phyloP scores from a whole-genome alignment of 2,329 filamentous ascomycete species.

The Fusarium pseudocircinatum region DNA sequence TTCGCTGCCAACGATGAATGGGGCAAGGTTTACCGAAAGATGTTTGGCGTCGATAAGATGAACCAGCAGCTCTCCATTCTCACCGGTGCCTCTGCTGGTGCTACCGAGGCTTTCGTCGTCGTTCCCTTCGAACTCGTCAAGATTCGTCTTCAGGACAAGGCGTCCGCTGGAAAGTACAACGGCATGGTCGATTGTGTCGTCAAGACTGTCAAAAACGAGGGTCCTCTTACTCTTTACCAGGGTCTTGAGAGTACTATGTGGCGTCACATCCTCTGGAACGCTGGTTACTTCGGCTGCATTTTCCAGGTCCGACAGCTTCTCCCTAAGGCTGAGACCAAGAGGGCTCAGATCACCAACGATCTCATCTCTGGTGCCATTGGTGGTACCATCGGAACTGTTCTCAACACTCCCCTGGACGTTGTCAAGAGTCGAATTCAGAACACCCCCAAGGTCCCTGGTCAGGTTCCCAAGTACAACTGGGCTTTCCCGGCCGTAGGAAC shows the following conservation, averaged over 20 bases:
- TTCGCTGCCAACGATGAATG: constrained; percentile 99
- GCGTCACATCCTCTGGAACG: constrained; percentile 91
- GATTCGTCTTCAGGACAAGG: constrained; percentile 96
- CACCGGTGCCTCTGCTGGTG: constrained; percentile 93
- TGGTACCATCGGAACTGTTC: constrained; percentile 85
- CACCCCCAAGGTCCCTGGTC: constrained; percentile 82
- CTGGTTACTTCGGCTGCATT: constrained; percentile 97
- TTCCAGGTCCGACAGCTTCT: constrained; percentile 92
- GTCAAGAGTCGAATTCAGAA: constrained; percentile 99
- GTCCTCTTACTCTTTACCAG: constrained; percentile 90
- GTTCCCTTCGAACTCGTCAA: constrained; percentile 99
- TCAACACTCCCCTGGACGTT: constrained; percentile 97
- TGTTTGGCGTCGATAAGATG: constrained; percentile 87
- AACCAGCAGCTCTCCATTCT: constrained; percentile 91
- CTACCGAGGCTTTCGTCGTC: constrained; percentile 95
- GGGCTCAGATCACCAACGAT: constrained; percentile 84
- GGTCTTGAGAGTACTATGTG: constrained; percentile 96
- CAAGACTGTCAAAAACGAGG: constrained; percentile 87
- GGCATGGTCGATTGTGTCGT: constrained; percentile 82
- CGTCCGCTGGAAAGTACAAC: constrained; percentile 87
- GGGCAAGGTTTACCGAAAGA: constrained; percentile 90
- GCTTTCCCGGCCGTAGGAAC: constrained; percentile 87
- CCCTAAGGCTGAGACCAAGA: constrained; percentile 83
- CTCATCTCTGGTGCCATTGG: constrained; percentile 86
- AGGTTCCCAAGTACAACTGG: constrained; percentile 97